Base-by-base conservation (phyloP, 257 asterid genomes). In the Capsicum chinense region DNA sequence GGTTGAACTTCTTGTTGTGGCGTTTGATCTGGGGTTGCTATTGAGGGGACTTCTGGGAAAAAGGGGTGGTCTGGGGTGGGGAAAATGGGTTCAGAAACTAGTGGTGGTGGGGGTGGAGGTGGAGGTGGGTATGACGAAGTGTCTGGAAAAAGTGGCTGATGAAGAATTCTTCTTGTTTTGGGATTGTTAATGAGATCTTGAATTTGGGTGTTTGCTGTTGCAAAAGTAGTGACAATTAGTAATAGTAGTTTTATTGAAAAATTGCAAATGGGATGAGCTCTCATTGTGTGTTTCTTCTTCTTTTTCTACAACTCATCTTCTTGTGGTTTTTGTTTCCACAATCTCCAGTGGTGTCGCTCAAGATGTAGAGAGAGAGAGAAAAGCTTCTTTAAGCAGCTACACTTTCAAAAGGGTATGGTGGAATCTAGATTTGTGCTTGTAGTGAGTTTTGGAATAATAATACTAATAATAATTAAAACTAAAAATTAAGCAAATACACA, bases 21-120 rank as follows among this genome's bases (percentile, higher is more conserved):
- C 11, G 16, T 84, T 88, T 88, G 97, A 84, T 88, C 93, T 68
- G 85, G 86, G 5, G 92, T 82, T 12, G 83, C 85, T 63, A 71
- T 94, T 79, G 87, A 60, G 1, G 98, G 99, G 11, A 94, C 94
- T 73, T 94, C 97, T n/a, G 93, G 97, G 92, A 94, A 94, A 90
- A 96, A 96, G 0, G 99, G 99, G 87, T 91, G 97, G 87, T 92
- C 97, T 83, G 90, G 98, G 82, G 80, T 89, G 0, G 95, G 91
- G 6, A 86, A 80, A 62, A 67, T 88, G 9, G 90, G 88, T 1
- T 89, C 71, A 9, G 93, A 89, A 0, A 91, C 88, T 8, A 90
- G 86, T 5, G 79, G 70, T 37, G 86, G 19, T 83, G 26, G 35
- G 0, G 66, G 76, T 5, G 73, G 33, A 26, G 33, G 62, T n/a